Base-by-base conservation (phyloP, 345 rosid genomes). In the Linum tenue region DNA sequence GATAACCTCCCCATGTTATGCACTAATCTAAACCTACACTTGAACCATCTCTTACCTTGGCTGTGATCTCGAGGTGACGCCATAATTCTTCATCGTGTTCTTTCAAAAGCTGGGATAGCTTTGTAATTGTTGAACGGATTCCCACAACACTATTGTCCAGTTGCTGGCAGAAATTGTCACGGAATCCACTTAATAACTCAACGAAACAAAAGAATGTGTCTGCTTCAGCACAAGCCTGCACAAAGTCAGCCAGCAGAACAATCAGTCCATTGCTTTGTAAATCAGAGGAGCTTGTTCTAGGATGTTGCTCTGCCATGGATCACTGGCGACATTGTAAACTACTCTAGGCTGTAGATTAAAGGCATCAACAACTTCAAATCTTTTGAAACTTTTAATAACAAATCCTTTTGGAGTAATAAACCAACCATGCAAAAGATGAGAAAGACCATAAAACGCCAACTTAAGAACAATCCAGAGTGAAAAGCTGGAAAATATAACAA, bases 71-170 rank as follows among this genome's bases (percentile, higher is more conserved):
- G 68, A 92, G 81, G 78, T 92, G 98, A 61, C 97, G 98, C 98
- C 98, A 92, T 63, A 92, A 97, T 76, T 92, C 98, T 75, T 92
- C 97, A 72, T 92, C 98, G 64, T 92, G 96, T 64, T 88, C 88
- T 78, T 90, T 92, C 72, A 92, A 73, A 70, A 92, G 84, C 67
- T 80, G 82, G 2, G 97, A 88, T 71, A 92, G 78, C 73, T 72
- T 88, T 62, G 95, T 77, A 66, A 92, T 83, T 38, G 97, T 86
- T 67, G 89, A 84, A 64, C 97, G 96, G 57, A 92, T 92, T 62
- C 98, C 98, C 60, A 88, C 97, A 10, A 80, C 97, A 79, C 98
- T 92, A 79, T 92, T 92, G 76, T 92, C 98, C n/a, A 92, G 94
- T 78, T 92, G 98, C 82, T 92, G 97, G 74, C 97, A 90, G 75